Conservation (phyloP, 1,284 basidiomycete genomes). For the Ustilago shanxiensis region DNA sequence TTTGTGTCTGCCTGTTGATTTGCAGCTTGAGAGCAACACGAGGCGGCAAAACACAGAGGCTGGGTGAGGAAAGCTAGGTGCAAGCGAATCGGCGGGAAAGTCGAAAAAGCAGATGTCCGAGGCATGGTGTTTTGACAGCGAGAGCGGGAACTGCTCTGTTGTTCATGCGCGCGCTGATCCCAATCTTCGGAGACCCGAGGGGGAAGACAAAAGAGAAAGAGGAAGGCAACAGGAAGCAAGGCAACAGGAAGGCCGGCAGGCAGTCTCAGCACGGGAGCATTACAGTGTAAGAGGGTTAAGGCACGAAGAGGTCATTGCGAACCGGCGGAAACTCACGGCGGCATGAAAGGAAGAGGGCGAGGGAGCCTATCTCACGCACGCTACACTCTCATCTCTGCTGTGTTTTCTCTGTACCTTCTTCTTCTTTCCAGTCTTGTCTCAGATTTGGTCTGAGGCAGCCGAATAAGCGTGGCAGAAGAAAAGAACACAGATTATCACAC, state of each 20-base stretch:
- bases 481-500: background rate
- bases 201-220: background rate
- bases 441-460: background rate
- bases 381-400: background rate
- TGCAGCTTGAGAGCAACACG: background rate
- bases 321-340: slow-evolving; percentile 4
- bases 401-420: background rate
- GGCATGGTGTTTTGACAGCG: background rate
- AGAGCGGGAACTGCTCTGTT: background rate
- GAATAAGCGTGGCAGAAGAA: slow-evolving; percentile 3
- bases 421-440: too few species aligned
- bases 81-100: slow-evolving; percentile 3
- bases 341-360: background rate
- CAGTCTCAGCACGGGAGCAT: background rate
- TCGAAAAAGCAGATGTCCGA: background rate
- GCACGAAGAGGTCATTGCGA: background rate
- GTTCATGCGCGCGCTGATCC: slow-evolving; percentile 1
- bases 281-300: background rate
- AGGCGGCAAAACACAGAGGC: background rate
- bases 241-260: background rate
- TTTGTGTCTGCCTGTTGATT: background rate
- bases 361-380: background rate
- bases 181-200: slow-evolving; percentile 5
- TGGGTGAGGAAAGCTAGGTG: background rate
- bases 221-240: too few species aligned